Percentiles rank a stretch among this genome's conserved stretches.
These are phyloP conservation scores for Dactylonectria estremocensis DNA, from an alignment of 2,329 filamentous ascomycete species.

Conservation along the genomic window DNA sequence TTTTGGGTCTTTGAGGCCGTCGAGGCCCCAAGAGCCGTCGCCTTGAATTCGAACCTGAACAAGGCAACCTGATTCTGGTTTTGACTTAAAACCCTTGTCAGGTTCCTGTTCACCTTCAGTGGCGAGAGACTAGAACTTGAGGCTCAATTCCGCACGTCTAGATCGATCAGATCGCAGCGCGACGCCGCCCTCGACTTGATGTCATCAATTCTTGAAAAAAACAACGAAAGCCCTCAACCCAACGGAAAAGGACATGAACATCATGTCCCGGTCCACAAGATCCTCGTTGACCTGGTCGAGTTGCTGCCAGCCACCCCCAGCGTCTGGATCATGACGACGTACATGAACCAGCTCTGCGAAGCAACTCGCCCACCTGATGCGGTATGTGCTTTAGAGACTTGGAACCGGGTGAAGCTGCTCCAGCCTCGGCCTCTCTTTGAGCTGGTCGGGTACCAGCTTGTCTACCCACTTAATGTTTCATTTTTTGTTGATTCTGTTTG, in stretches of 20 bases:
- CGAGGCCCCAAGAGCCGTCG: slow-evolving; percentile 2
- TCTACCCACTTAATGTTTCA: neutral
- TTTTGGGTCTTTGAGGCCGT: neutral
- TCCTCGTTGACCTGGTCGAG: slow-evolving; percentile 39
- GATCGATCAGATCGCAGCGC: slow-evolving; percentile 14
- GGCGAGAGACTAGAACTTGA: slow-evolving; percentile 9
- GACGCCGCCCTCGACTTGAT: slow-evolving; percentile 38
- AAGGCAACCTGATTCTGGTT: slow-evolving; percentile 11
- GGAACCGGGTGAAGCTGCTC: neutral
- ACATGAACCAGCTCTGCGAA: slow-evolving; percentile 38
- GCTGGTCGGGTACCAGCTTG: neutral
- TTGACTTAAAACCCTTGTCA: slow-evolving; percentile 22
- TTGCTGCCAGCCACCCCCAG: slow-evolving; percentile 42
- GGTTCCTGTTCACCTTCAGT: slow-evolving; percentile 8
- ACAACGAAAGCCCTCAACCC: slow-evolving; percentile 12
- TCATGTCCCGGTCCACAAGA: slow-evolving; percentile 31
- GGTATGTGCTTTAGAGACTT: slow-evolving; percentile 36
- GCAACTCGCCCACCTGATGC: slow-evolving; percentile 26
- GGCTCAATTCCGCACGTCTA: slow-evolving; percentile 15
- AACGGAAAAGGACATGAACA: slow-evolving; percentile 24
- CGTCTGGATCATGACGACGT: slow-evolving; percentile 41
- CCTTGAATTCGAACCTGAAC: slow-evolving; percentile 6
- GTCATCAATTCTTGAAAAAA: slow-evolving; percentile 30
- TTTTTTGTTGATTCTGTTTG: too few relatives aligned
- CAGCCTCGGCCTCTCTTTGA: slow-evolving; percentile 1